These are phyloP conservation scores for Pulveroboletus frians DNA, from an alignment of 768 basidiomycete genomes.

Conservation along the genomic window DNA sequence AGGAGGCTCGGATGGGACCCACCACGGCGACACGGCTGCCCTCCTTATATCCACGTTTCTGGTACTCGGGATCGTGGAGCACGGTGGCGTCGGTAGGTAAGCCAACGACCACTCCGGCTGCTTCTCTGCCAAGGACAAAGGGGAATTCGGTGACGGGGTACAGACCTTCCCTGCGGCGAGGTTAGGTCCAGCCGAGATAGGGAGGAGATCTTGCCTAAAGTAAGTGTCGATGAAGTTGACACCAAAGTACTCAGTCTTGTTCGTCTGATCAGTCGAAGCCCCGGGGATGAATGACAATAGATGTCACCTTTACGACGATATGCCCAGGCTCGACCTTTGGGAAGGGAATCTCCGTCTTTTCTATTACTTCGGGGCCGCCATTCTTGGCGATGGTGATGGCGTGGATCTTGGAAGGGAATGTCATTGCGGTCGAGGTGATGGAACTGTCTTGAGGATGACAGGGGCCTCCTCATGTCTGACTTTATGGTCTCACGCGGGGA, in stretches of 20 bases:
- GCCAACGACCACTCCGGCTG: conserved; percentile 67
- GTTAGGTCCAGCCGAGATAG: background rate
- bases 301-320: conserved; percentile 40
- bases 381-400: conserved; percentile 68
- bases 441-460: conserved; percentile 6
- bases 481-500: no score
- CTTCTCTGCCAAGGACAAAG: conserved; percentile 70
- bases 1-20: conserved; percentile 20
- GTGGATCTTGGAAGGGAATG: conserved; percentile 56
- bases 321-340: conserved; percentile 57
- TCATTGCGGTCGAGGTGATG: conserved; percentile 36
- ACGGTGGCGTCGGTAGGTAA: conserved; percentile 65
- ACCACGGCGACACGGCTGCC: conserved; percentile 76
- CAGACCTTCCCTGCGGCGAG: conserved; percentile 47
- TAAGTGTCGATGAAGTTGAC: conserved; percentile 90
- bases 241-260: conserved; percentile 66
- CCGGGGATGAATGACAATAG: background rate
- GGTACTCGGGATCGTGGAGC: conserved; percentile 55
- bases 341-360: conserved; percentile 63
- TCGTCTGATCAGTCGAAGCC: background rate
- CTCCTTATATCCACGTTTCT: conserved; percentile 56
- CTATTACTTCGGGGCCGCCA: conserved; percentile 74
- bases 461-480: no score
- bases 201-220: conserved; percentile 46
- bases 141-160: conserved; percentile 60